These are phyloP conservation scores for Mrakia gelida DNA, from an alignment of 768 basidiomycete genomes.

Conservation along the genomic window DNA sequence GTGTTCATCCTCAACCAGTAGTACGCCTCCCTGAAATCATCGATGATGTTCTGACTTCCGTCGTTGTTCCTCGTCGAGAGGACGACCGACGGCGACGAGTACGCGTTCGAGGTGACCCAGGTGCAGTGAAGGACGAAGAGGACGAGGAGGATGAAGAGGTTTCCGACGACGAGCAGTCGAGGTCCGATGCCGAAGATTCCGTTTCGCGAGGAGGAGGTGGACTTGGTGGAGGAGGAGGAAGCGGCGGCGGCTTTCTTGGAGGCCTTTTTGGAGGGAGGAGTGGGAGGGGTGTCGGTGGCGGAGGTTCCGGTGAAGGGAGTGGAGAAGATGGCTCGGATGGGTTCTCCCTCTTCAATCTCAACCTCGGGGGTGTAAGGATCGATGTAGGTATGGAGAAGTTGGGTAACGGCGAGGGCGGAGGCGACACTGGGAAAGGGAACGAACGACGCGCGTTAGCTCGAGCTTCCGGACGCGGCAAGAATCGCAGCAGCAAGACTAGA, in stretches of 20 bases:
- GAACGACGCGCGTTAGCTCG: background rate
- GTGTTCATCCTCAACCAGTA: constrained; percentile 99
- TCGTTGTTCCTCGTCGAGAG: constrained; percentile 72
- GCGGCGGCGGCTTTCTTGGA: constrained; percentile 50
- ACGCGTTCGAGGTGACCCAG: constrained; percentile 88
- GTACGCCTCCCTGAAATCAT: constrained; percentile 98
- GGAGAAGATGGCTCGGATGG: constrained; percentile 40
- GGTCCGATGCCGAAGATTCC: constrained; percentile 85
- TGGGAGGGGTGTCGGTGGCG: constrained; percentile 54
- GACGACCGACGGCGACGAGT: constrained; percentile 97
- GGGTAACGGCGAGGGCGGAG: constrained; percentile 83
- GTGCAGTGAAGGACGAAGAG: constrained; percentile 97
- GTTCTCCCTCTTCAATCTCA: constrained; percentile 40
- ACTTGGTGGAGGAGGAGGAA: background rate
- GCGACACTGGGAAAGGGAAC: constrained; percentile 51
- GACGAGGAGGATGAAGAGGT: constrained; percentile 69
- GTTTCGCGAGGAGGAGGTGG: constrained; percentile 19
- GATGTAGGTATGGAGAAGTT: constrained; percentile 81
- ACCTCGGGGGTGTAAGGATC: constrained; percentile 68
- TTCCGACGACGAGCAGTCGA: constrained; percentile 67
- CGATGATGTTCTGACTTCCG: constrained; percentile 89
- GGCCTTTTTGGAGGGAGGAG: constrained; percentile 52
- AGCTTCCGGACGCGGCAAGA: background rate
- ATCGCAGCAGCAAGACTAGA: background rate
- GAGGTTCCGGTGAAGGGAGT: constrained; percentile 42